phyloP scores from a whole-genome alignment of 257 asterid species.

The Fraxinus quadrangulata region DNA sequence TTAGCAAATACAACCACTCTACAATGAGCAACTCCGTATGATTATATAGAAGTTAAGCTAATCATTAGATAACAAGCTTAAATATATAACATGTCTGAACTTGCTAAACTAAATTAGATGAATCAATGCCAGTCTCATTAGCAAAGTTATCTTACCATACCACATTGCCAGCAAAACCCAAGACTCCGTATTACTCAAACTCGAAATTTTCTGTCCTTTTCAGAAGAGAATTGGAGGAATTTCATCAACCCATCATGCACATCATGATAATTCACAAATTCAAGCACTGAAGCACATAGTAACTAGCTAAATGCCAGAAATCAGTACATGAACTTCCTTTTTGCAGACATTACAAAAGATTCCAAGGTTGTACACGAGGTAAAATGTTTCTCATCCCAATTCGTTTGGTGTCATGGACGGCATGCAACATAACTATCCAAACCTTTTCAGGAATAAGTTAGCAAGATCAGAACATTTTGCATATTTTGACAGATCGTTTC shows the following conservation, averaged over 20 bases:
- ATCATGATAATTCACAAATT: background rate
- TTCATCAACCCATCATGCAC: background rate
- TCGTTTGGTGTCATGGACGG: background rate
- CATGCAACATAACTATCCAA: background rate
- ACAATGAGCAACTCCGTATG: background rate
- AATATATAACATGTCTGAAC: background rate
- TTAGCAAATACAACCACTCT: background rate
- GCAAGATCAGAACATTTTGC: background rate
- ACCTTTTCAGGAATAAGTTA: background rate
- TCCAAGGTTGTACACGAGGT: background rate
- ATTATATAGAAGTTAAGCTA: background rate
- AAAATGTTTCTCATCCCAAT: background rate
- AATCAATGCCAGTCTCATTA: background rate
- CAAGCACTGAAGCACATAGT: too few relatives aligned
- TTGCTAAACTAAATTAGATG: background rate
- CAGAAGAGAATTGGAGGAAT: background rate
- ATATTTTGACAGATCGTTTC: background rate
- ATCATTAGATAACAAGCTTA: background rate
- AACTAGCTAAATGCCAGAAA: background rate
- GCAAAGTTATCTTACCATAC: background rate
- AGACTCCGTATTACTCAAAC: background rate
- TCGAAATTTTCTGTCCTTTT: background rate
- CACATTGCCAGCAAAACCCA: conserved; percentile 1
- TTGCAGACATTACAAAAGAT: background rate
- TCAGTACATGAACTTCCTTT: background rate